Percentiles rank a stretch among this genome's conserved stretches.
These are phyloP conservation scores for Penicillium sp. DNA, from an alignment of 2,329 filamentous ascomycete species.

Conservation along the genomic window DNA sequence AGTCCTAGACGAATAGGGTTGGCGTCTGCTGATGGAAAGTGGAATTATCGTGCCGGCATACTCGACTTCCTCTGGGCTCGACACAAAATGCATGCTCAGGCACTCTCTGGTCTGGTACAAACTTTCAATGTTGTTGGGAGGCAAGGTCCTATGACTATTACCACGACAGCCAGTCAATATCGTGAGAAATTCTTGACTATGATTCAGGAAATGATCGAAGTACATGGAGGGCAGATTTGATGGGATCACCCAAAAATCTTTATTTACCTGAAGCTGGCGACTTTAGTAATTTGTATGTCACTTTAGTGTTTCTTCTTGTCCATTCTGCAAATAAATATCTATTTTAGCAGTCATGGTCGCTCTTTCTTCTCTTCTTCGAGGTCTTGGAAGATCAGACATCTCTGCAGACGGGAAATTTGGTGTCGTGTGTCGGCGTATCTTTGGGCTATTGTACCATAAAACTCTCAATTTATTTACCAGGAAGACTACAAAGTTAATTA, in stretches of 20 bases:
- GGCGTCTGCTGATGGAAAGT: slow-evolving; percentile 60
- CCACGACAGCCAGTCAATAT: slow-evolving; percentile 68
- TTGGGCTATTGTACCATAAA: too few species aligned
- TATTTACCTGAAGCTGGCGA: too few species aligned
- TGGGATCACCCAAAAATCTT: not conserved
- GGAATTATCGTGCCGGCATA: slow-evolving; percentile 65
- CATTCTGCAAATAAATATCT: too few species aligned
- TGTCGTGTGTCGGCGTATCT: too few species aligned
- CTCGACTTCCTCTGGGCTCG: slow-evolving; percentile 80
- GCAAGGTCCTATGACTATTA: slow-evolving; percentile 73
- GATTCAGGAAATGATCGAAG: slow-evolving; percentile 49
- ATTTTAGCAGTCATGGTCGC: too few species aligned
- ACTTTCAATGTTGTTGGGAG: slow-evolving; percentile 62
- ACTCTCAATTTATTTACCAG: too few species aligned
- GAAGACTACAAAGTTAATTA: too few species aligned
- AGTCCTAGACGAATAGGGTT: slow-evolving; percentile 63
- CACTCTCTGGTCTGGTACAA: slow-evolving; percentile 65
- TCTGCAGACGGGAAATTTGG: too few species aligned
- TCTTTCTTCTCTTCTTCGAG: too few species aligned
- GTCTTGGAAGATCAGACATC: too few species aligned
- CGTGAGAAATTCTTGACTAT: slow-evolving; percentile 56
- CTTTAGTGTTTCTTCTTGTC: too few species aligned
- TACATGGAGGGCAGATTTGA: slow-evolving; percentile 15
- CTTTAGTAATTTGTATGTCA: too few species aligned
- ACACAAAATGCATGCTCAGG: slow-evolving; percentile 64